A percentile compares a stretch with the other conserved stretches of the same genome.
These are phyloP conservation scores for Acer campestre DNA, from an alignment of 345 rosid species.

Conservation along the genomic window DNA sequence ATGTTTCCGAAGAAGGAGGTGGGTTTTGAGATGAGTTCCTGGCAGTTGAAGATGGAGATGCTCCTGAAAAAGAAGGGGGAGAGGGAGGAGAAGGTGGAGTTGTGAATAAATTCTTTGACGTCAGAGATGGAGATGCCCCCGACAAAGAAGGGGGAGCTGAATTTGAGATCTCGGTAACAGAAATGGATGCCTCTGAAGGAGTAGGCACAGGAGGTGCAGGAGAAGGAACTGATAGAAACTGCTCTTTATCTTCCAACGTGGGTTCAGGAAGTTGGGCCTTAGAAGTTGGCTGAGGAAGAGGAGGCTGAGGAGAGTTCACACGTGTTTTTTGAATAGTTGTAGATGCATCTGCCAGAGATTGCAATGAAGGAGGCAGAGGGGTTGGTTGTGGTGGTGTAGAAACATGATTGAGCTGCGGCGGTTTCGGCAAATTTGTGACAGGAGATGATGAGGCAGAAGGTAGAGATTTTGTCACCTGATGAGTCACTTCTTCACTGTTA, in stretches of 20 bases:
- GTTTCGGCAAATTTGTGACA: constrained; percentile 25
- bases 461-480: constrained; percentile 30
- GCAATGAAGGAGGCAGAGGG: constrained; percentile 6
- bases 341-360: constrained; percentile 17
- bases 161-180: constrained; percentile 2
- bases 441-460: constrained; percentile 35
- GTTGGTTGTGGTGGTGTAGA: constrained; percentile 24
- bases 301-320: constrained; percentile 17
- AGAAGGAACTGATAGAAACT: constrained; percentile 20
- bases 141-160: constrained; percentile 15
- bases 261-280: constrained; percentile 19
- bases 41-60: constrained; percentile 16
- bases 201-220: constrained; percentile 12
- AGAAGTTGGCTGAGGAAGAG: constrained; percentile 15
- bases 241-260: constrained; percentile 3
- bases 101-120: background rate
- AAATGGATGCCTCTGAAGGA: background rate
- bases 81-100: constrained; percentile 29
- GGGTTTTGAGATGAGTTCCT: constrained; percentile 23
- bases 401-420: constrained; percentile 22
- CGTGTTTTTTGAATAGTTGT: constrained; percentile 8
- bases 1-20: constrained; percentile 17
- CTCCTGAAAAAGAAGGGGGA: constrained; percentile 24
- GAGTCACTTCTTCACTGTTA: constrained; percentile 43
- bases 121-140: constrained; percentile 5